Evolutionary conservation across 768 basidiomycete species (phyloP), one percentile per base, ranked within the genome.

Genomic region (Nevesoporus exiguus): DNA sequence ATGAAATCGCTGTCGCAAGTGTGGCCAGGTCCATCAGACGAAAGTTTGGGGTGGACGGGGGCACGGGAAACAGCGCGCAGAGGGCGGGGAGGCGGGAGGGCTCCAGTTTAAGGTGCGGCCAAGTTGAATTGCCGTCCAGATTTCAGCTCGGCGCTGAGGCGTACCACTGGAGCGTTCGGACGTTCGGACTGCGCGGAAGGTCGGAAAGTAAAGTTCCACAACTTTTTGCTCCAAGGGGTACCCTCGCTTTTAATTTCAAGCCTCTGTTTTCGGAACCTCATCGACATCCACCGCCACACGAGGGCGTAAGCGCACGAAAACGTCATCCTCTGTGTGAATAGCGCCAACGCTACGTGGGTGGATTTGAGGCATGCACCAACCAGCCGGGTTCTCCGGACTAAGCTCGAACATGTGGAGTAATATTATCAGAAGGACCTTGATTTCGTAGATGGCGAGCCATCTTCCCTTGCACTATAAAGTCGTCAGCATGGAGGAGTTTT

Each of bases 401-500:
- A 66, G 44, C 19, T 66, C 48, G 10, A 65, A 65, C 29, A 3
- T 34, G n/a, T 36, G 37, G 3, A 65, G 40, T 21, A 67, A 45
- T 27, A 67, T 61, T 5, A 65, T 47, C 30, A 53, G 10, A 7
- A 54, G 34, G 9, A 51, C 43, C 43, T 67, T 65, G 0, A 67
- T 65, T 19, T 59, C 51, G 50, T 67, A 66, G 7, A 66, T 10
- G 0, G 64, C 57, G 9, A 67, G 29, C 65, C 62, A 65, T 37
- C 65, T 51, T 13, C 64, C 64, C 17, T 66, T 66, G 57, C 62
- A 66, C 64, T 66, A 7, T 1, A 0, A 17, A 0, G 29, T 29
- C 21, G 4, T 61, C 2, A 55, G 43, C 21, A 45, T 0, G 5
- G 10, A 3, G 8, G 17, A 30, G 13, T 3, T 0, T 27, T n/a